Evolutionary conservation across 441 rosid genomes (phyloP).

Genomic region (Syzygium malaccense): DNA sequence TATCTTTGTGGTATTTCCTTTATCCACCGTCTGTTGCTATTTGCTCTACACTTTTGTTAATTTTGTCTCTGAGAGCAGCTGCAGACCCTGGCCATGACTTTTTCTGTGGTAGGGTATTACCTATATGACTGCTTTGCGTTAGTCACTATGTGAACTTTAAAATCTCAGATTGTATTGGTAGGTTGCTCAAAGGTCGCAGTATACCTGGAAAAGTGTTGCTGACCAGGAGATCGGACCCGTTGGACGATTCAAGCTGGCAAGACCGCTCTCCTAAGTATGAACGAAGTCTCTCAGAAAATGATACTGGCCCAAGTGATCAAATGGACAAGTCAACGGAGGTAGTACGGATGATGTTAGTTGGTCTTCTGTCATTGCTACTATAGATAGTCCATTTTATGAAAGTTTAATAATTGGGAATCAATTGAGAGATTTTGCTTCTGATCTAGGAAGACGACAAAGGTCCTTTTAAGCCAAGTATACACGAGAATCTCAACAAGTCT

Average conservation of each 20-base stretch:
- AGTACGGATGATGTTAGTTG: not conserved
- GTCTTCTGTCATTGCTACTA: not conserved
- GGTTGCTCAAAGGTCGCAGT: slow-evolving; percentile 90
- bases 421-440: not conserved
- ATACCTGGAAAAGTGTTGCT: slow-evolving; percentile 84
- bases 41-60: not conserved
- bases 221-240: slow-evolving; percentile 68
- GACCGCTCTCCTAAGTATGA: slow-evolving; percentile 51
- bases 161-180: not conserved
- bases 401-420: not conserved
- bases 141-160: not conserved
- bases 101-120: not conserved
- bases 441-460: slow-evolving; percentile 44
- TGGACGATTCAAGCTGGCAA: slow-evolving; percentile 33
- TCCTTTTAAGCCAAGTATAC: slow-evolving; percentile 31
- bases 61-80: not conserved
- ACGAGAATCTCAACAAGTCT: slow-evolving; percentile 33
- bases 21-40: not conserved
- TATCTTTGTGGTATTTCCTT: not conserved
- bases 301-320: slow-evolving; percentile 61
- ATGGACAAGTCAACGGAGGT: slow-evolving; percentile 46
- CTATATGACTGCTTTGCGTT: not conserved
- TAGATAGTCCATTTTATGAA: not conserved
- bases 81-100: not conserved
- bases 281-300: slow-evolving; percentile 71